A percentile compares a stretch with the other conserved stretches of the same genome.
phyloP scores from a whole-genome alignment of 1,284 basidiomycete genomes.

The Tilletia caries region DNA sequence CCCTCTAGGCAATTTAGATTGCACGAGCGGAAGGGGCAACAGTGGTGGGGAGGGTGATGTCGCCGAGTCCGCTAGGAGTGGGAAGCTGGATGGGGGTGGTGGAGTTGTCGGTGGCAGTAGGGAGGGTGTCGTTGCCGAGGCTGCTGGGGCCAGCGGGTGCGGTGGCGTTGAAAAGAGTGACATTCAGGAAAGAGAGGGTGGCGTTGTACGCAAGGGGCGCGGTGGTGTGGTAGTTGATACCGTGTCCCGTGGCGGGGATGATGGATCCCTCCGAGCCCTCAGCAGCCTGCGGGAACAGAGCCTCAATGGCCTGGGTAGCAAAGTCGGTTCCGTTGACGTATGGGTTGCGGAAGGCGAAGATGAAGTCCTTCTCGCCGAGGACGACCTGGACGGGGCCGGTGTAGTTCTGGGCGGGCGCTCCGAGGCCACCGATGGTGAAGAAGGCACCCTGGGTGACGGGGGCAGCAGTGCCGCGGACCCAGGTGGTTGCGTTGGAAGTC shows the following conservation, averaged over 20 bases:
- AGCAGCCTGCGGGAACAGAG: slow-evolving; percentile 32
- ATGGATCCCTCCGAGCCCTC: slow-evolving; percentile 35
- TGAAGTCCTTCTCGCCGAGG: slow-evolving; percentile 20
- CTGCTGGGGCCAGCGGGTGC: too few relatives aligned
- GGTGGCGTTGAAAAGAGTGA: neutral
- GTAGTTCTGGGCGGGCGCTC: slow-evolving; percentile 16
- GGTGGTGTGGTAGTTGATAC: slow-evolving; percentile 44
- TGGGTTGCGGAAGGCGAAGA: slow-evolving; percentile 14
- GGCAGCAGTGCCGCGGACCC: slow-evolving; percentile 16
- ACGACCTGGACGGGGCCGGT: slow-evolving; percentile 23
- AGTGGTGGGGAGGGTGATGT: too few relatives aligned
- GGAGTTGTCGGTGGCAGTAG: too few relatives aligned
- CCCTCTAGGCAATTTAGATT: too few relatives aligned
- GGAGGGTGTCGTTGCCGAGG: too few relatives aligned
- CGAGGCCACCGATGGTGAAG: slow-evolving; percentile 20
- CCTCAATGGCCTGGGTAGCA: slow-evolving; percentile 30
- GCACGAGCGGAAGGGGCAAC: too few relatives aligned
- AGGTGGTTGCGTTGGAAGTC: slow-evolving; percentile 2
- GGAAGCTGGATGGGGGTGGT: too few relatives aligned
- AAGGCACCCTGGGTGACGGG: slow-evolving; percentile 23
- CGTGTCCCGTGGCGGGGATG: slow-evolving; percentile 43
- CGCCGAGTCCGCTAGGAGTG: too few relatives aligned
- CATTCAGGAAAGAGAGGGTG: slow-evolving; percentile 11
- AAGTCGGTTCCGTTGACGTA: slow-evolving; percentile 13
- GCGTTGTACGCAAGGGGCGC: slow-evolving; percentile 13